Conservation (phyloP, 2,329 filamentous ascomycete genomes). For the Colletotrichum sp. region DNA sequence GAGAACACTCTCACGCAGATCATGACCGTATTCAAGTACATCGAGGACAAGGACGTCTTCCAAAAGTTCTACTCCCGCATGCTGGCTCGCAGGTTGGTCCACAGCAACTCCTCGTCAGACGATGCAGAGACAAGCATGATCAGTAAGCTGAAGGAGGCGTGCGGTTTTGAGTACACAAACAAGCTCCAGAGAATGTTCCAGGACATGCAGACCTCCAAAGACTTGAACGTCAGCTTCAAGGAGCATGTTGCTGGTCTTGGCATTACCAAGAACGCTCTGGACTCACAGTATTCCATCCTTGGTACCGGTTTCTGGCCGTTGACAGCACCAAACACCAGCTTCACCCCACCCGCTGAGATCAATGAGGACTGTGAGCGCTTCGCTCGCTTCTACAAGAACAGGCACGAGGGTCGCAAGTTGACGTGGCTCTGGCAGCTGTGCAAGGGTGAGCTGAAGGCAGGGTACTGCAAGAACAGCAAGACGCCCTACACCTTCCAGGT, state of each 20-base stretch:
- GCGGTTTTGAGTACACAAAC: constrained; percentile 99
- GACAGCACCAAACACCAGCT: constrained; percentile 83
- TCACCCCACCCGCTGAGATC: constrained; percentile 85
- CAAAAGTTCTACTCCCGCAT: constrained; percentile 99
- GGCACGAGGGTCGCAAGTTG: constrained; percentile 94
- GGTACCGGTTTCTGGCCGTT: constrained; percentile 98
- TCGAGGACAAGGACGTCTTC: constrained; percentile 99
- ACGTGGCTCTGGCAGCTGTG: constrained; percentile 99
- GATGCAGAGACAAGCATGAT: constrained; percentile 99
- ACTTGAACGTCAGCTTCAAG: constrained; percentile 88
- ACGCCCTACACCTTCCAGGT: constrained; percentile 97
- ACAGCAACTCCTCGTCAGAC: constrained; percentile 93
- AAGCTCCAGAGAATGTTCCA: constrained; percentile 99
- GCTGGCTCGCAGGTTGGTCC: constrained; percentile 91
- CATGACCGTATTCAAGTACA: constrained; percentile 99
- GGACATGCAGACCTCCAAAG: constrained; percentile 98
- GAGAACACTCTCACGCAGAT: constrained; percentile 89
- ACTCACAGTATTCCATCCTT: constrained; percentile 90
- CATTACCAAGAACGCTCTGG: constrained; percentile 72
- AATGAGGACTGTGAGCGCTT: constrained; percentile 89
- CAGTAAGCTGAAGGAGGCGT: constrained; percentile 97
- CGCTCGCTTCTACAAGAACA: constrained; percentile 89
- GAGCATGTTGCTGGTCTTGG: constrained; percentile 72
- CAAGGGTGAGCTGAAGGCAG: constrained; percentile 95
- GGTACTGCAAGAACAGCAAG: constrained; percentile 88